Percentiles rank a stretch among this genome's conserved stretches.
These are phyloP conservation scores for Zasmidium cellare DNA, from an alignment of 2,329 filamentous ascomycete genomes.

Conservation along the genomic window DNA sequence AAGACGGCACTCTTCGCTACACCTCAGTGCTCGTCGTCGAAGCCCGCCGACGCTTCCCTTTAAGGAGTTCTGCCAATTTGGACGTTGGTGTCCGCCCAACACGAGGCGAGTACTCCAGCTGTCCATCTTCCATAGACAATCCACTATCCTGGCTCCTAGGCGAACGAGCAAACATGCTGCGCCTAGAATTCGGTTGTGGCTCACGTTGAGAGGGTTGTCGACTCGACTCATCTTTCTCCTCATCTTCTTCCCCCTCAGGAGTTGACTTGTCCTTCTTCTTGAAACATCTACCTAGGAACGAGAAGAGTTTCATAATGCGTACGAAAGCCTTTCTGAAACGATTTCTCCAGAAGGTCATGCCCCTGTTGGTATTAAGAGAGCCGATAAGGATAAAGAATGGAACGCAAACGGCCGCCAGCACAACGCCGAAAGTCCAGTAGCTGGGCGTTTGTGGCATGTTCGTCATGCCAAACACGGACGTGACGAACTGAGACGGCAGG, in stretches of 20 bases:
- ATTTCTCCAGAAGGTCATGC: slow-evolving; percentile 38
- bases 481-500: slow-evolving; percentile 62
- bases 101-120: neutral
- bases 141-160: neutral
- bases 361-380: slow-evolving; percentile 43
- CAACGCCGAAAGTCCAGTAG: slow-evolving; percentile 44
- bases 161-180: neutral
- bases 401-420: slow-evolving; percentile 43
- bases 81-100: neutral
- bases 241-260: neutral
- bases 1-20: no score
- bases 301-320: neutral
- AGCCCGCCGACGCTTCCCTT: neutral
- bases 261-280: neutral
- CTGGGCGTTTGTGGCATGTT: slow-evolving; percentile 42
- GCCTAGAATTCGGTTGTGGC: neutral
- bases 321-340: neutral
- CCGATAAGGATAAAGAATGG: slow-evolving; percentile 50
- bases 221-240: neutral
- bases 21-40: neutral
- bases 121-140: neutral
- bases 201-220: neutral
- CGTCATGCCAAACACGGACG: slow-evolving; percentile 57
- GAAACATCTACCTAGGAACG: neutral
- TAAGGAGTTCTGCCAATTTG: neutral